Evolutionary conservation across 2,329 filamentous ascomycete species (phyloP), one percentile per base, ranked within the genome.

Genomic region (Pezicula neosporulosa): DNA sequence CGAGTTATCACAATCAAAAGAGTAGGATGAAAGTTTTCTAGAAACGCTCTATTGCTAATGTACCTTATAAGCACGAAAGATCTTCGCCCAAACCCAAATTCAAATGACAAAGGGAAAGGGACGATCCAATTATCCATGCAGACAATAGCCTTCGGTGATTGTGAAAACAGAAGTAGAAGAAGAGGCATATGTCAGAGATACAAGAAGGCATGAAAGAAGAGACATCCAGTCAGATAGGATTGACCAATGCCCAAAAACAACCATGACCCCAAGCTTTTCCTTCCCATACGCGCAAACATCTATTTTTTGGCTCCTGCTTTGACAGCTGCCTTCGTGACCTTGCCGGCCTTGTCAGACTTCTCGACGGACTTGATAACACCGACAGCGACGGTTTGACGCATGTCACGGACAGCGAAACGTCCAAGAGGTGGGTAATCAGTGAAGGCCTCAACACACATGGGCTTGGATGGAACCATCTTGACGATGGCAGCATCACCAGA

Each of bases 391-490:
- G 89, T 93, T 74, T 89, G 83, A 73, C 82, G 80, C 92, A 97
- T 97, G 81, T 97, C 93, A 88, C 93, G 93, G 85, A 99, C 94
- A 77, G 94, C 94, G 86, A 99, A 99, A 87, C 94, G 93, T 77
- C 94, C 94, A 70, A 99, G 91, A 77, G 94, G 94, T 72, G 94
- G 93, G 85, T 97, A 99, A 74, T 97, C 91, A 71, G 92, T 97
- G 91, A 97, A 99, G 69, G 94, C 82, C 90, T 99, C 94, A 78
- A 99, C 94, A 79, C 94, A 99, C 94, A 99, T 99, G 75, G 94
- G 94, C 92, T 99, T 99, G 83, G 93, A 97, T 75, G 94, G 94
- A 84, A 97, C 74, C 94, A 99, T 97, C 91, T 97, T 97, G 83
- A 99, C 94, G 81, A 99, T 99, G 77, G 93, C 93, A 67, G 94